Evolutionary conservation across 139 green algal species (phyloP), one percentile per base, ranked within the genome.

Genomic region (Chlorella sp.): DNA sequence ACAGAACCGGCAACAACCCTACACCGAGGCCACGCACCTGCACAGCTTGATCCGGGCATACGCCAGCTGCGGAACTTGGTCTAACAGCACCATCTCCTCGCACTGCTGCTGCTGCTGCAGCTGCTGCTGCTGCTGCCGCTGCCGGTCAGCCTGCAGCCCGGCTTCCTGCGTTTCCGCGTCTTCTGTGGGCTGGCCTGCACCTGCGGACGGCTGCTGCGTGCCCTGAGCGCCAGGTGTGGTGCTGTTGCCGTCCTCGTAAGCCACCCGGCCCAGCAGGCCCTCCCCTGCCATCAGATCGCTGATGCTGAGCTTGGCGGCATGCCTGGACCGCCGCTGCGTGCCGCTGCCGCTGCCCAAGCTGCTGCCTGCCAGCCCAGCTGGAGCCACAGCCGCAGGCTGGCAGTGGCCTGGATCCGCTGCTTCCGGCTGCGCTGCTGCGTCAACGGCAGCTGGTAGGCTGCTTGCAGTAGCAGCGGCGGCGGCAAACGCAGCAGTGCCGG

Each of bases 21-120:
- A 23, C 25, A n/a, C 64, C 26, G 17, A 38, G n/a, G 7, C 64
- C 1, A 21, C 76, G 26, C 60, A 72, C 76, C 76, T 71, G 83
- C 94, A 98, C 51, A 98, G 90, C 83, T 89, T 89, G 74, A 97
- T 90, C 39, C 92, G 86, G 26, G 88, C 87, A 67, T 96, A 97
- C 1, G 87, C 87, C 72, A 87, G 75, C 30, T 91, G 88, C 23
- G 88, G 82, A 13, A 89, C 65, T 15, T 90, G 51, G 62, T 94
- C 89, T 47, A 92, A 80, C 74, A 95, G 76, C 38, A 93, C 26
- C 81, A 88, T 92, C 13, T 71, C 62, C 75, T 82, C 70, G 28
- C 32, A 41, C 17, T 44, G 28, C 73, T 34, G 11, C 5, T 13
- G 13, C 34, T 57, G 4, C 78, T 74, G 41, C 38, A 23, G 17